Evolutionary conservation across 306 rosid species (phyloP), one percentile per base, ranked within the genome.

Genomic region (Canavalia gladiata): DNA sequence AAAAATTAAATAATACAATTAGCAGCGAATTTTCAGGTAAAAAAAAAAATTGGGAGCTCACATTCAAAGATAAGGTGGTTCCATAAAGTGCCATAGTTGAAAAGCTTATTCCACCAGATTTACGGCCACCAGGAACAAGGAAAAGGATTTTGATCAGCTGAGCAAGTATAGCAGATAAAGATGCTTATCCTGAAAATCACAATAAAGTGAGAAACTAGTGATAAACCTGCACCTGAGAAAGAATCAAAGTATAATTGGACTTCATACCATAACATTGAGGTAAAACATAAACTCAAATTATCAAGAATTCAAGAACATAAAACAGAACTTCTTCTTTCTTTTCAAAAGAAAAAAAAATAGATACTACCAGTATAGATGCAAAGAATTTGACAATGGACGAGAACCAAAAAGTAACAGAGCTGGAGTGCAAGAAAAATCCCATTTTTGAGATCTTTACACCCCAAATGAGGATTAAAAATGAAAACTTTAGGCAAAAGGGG

Each of bases 41-140:
- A 50, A 83, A 9, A 52, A 45, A 0, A 37, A 60, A 80, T 3
- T 6, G 34, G 76, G 2, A 66, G 45, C 87, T 81, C 56, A 87
- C 90, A 74, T 74, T 68, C 74, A 81, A 68, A 42, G 87, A 72
- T 55, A 84, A 69, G 3, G 69, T 39, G 28, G 86, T 74, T 84
- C 84, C 90, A 13, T 10, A 75, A 56, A 81, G 86, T 63, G 80
- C 87, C 90, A 87, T 87, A 30, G 69, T 29, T 76, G 64, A 39
- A 35, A 58, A 65, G 10, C 18, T 56, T 46, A 46, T 39, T 42
- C 28, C 45, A 7, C 81, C 58, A 60, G 54, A 75, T 59, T 60
- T 6, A 51, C 77, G 47, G 55, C 59, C 5, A 9, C 29, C 5
- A 74, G 60, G 0, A 68, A 37, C 78, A 10, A 34, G 34, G 4